Conservation (phyloP, 768 basidiomycete genomes). For the Nidularia pulvinata region DNA sequence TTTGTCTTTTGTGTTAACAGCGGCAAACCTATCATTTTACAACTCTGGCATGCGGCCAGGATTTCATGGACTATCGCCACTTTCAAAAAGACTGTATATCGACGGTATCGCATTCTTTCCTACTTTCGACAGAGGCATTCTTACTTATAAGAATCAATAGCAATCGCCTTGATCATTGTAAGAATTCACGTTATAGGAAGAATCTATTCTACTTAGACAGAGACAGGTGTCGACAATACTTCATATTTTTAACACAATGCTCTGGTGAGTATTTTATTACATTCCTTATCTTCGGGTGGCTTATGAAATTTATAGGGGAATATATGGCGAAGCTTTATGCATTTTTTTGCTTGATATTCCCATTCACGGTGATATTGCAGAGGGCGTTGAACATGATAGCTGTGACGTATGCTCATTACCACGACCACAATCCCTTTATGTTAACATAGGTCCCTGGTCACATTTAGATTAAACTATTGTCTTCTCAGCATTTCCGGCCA, state of each 20-base stretch:
- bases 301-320: not conserved
- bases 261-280: constrained; percentile 7
- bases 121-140: not conserved
- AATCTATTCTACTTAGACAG: not conserved
- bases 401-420: constrained; percentile 6
- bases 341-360: too few species aligned
- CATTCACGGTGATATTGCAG: not conserved
- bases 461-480: constrained; percentile 11
- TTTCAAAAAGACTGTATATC: constrained; percentile 6
- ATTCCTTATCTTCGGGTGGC: not conserved
- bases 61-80: constrained; percentile 2
- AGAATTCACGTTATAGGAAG: not conserved
- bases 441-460: not conserved
- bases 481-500: constrained; percentile 12
- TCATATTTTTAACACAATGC: constrained; percentile 10
- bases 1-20: constrained; percentile 9
- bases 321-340: not conserved
- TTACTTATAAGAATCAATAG: not conserved
- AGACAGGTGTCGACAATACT: constrained; percentile 5
- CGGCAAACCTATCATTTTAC: constrained; percentile 6
- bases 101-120: constrained; percentile 5
- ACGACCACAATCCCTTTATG: not conserved
- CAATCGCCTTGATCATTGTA: constrained; percentile 8
- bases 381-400: constrained; percentile 12
- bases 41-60: constrained; percentile 5